Evolutionary conservation across 192 early-diverging fungal species (phyloP).

Genomic region (Oehlia diaphana): DNA sequence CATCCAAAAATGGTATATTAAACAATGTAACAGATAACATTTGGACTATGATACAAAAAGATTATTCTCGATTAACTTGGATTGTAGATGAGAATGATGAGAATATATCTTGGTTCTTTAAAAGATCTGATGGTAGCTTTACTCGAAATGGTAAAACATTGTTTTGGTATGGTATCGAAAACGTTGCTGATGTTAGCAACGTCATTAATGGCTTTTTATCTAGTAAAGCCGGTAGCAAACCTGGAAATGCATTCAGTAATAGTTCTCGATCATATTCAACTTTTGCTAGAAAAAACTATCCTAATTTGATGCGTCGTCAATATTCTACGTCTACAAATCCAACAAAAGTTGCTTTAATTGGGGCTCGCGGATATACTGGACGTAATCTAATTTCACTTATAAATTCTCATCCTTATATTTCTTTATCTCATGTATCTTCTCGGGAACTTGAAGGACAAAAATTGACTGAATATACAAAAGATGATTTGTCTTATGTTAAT

Average conservation of each 20-base stretch:
- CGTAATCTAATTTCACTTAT: conserved; percentile 91
- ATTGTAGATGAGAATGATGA: conserved; percentile 71
- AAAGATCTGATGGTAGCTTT: conserved; percentile 87
- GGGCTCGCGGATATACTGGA: conserved; percentile 97
- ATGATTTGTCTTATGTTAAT: conserved; percentile 74
- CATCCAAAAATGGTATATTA: conserved; percentile 79
- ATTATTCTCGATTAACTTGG: conserved; percentile 86
- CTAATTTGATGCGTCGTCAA: conserved; percentile 49
- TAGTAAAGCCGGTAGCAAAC: conserved; percentile 33
- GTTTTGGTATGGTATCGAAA: conserved; percentile 93
- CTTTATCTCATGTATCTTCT: conserved; percentile 89
- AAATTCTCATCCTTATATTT: conserved; percentile 80
- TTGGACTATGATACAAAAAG: conserved; percentile 86
- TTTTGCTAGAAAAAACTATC: conserved; percentile 30
- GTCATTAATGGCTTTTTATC: conserved; percentile 60
- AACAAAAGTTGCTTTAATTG: conserved; percentile 84
- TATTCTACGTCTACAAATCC: conserved; percentile 53
- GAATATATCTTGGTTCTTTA: conserved; percentile 94
- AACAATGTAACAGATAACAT: conserved; percentile 98
- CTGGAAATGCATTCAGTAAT: conserved; percentile 22
- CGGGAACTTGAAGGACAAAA: conserved; percentile 91
- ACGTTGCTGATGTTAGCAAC: conserved; percentile 73
- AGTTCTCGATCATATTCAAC: conserved; percentile 60
- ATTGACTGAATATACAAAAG: conserved; percentile 75
- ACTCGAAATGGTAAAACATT: conserved; percentile 73